Evolutionary conservation across 1,139 yeast species (phyloP).

Genomic region (Pichia sp.): DNA sequence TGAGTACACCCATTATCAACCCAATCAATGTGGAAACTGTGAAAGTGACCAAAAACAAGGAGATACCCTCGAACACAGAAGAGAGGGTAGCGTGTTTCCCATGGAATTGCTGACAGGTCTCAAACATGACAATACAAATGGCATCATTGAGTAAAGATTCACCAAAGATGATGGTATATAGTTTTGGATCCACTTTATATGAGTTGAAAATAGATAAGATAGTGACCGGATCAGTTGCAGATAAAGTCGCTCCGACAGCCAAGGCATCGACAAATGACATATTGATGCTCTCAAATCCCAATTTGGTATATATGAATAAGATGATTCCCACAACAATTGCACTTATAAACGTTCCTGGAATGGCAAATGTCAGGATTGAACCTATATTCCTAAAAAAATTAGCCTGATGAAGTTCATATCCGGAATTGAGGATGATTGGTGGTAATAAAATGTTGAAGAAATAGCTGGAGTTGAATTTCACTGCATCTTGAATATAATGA

Average conservation of each 20-base stretch:
- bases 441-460: constrained; percentile 93
- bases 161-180: constrained; percentile 95
- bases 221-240: constrained; percentile 99
- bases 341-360: constrained; percentile 92
- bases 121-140: constrained; percentile 97
- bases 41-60: constrained; percentile 88
- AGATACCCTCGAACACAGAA: constrained; percentile 87
- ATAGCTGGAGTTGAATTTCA: constrained; percentile 88
- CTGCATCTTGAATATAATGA: constrained; percentile 94
- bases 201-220: constrained; percentile 94
- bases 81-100: constrained; percentile 74
- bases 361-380: constrained; percentile 88
- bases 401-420: constrained; percentile 93
- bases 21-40: constrained; percentile 93
- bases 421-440: constrained; percentile 93
- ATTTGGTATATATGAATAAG: constrained; percentile 79
- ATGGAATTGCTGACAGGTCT: constrained; percentile 94
- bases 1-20: constrained; percentile 74
- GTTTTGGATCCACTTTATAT: constrained; percentile 94
- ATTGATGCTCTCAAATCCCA: constrained; percentile 82
- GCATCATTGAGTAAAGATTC: constrained; percentile 95
- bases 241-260: constrained; percentile 94
- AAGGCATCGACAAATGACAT: constrained; percentile 93
- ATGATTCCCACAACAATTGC: constrained; percentile 85
- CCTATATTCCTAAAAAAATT: constrained; percentile 91